Percentiles rank a stretch among this genome's conserved stretches.
phyloP scores from a whole-genome alignment of 768 basidiomycete species.

The Boletus edulis region DNA sequence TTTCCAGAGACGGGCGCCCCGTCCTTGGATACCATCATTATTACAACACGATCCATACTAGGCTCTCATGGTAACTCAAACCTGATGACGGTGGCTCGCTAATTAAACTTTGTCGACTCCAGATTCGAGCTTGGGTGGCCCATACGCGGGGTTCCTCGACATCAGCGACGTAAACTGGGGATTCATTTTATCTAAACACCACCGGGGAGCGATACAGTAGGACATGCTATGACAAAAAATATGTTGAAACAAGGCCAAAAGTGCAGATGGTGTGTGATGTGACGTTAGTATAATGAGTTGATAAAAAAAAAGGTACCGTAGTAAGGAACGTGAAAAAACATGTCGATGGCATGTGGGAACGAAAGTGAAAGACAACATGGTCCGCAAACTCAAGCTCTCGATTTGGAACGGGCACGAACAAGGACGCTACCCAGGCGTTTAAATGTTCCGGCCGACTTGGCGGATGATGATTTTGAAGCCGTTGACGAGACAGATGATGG shows the following conservation, averaged over 20 bases:
- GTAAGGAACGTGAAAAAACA: slow-evolving; percentile 7
- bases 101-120: slow-evolving; percentile 16
- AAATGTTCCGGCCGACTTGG: slow-evolving; percentile 22
- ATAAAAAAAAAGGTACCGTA: slow-evolving; percentile 14
- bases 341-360: slow-evolving; percentile 6
- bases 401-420: slow-evolving; percentile 23
- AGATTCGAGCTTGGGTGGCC: background rate
- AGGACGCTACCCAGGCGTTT: slow-evolving; percentile 19
- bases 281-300: slow-evolving; percentile 15
- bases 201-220: slow-evolving; percentile 14
- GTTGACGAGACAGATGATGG: slow-evolving; percentile 28
- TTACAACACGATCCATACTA: background rate
- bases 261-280: slow-evolving; percentile 1
- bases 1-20: background rate
- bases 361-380: background rate
- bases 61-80: slow-evolving; percentile 10
- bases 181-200: slow-evolving; percentile 3
- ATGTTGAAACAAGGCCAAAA: background rate
- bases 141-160: background rate
- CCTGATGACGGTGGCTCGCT: background rate
- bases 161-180: background rate
- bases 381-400: slow-evolving; percentile 10
- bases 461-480: slow-evolving; percentile 16
- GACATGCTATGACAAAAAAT: background rate
- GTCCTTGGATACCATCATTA: slow-evolving; percentile 22